These are phyloP conservation scores for Rhytidiadelphus loreus DNA, from an alignment of 225 moss, liverwort and hornwort genomes.

Conservation along the genomic window DNA sequence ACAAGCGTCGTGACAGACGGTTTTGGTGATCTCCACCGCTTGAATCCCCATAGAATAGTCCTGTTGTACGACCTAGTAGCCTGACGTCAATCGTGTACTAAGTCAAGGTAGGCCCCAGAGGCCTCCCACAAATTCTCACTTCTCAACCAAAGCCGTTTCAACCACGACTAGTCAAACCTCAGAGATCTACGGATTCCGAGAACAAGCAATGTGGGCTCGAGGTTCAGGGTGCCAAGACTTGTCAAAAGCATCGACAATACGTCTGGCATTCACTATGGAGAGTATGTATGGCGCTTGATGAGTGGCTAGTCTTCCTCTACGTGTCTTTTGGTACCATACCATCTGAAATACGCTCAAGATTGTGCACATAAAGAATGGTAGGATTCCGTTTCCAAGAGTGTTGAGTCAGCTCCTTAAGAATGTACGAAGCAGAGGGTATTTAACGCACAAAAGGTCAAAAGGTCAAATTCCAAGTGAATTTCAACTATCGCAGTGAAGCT, in stretches of 20 bases:
- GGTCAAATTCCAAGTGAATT: not conserved
- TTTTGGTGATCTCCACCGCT: not conserved
- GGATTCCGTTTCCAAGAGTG: not conserved
- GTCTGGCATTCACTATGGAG: not conserved
- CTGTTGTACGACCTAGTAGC: not conserved
- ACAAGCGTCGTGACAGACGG: not conserved
- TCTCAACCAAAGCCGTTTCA: not conserved
- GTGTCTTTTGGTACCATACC: not conserved
- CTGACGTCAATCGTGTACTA: constrained; percentile 6
- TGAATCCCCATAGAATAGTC: not conserved
- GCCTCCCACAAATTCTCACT: not conserved
- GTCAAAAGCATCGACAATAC: not conserved
- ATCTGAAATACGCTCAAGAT: not conserved
- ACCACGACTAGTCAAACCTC: constrained; percentile 17
- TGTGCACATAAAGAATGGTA: not conserved
- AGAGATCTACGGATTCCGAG: not conserved
- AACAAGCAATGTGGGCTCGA: not conserved
- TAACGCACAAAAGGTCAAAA: not conserved
- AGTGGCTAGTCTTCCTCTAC: not conserved
- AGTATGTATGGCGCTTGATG: not conserved
- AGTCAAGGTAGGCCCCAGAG: constrained; percentile 17
- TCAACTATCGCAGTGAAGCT: not conserved
- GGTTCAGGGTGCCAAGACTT: not conserved
- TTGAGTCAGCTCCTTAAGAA: not conserved
- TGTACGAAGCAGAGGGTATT: not conserved